Evolutionary conservation across 768 basidiomycete species (phyloP).

Genomic region (Boletus subcaerulescens): DNA sequence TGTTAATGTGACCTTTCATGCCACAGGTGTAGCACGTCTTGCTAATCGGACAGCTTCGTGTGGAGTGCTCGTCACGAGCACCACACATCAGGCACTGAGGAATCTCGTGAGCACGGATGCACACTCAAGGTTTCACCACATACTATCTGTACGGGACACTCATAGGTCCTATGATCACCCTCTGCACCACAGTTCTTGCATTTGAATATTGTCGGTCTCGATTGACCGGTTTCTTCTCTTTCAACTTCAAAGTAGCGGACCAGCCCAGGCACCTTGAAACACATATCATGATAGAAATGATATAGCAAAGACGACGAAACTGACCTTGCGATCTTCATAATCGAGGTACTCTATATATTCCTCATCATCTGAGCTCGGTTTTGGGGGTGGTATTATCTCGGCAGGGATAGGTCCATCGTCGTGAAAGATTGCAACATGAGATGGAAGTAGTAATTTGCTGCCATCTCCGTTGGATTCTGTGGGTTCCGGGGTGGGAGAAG

Average conservation of each 20-base stretch:
- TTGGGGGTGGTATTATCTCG: conserved; percentile 44
- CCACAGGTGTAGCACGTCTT: conserved; percentile 80
- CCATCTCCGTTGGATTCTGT: conserved; percentile 18
- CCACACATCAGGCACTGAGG: conserved; percentile 77
- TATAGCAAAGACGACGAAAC: conserved; percentile 13
- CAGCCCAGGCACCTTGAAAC: conserved; percentile 43
- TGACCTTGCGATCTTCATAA: conserved; percentile 61
- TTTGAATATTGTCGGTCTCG: conserved; percentile 47
- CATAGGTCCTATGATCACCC: conserved; percentile 61
- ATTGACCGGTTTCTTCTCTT: conserved; percentile 35
- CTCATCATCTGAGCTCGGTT: conserved; percentile 48
- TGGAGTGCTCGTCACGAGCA: conserved; percentile 73
- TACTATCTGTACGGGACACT: conserved; percentile 75
- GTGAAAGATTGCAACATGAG: conserved; percentile 60
- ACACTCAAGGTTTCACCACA: conserved; percentile 24
- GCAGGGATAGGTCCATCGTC: conserved; percentile 35
- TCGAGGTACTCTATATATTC: conserved; percentile 79
- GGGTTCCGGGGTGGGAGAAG: conserved; percentile 5
- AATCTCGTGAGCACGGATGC: conserved; percentile 1
- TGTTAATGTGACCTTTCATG: conserved; percentile 80
- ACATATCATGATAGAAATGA: not conserved
- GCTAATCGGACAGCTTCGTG: conserved; percentile 74
- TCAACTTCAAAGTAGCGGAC: conserved; percentile 65
- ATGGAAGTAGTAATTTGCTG: conserved; percentile 52
- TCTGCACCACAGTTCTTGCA: conserved; percentile 81